Base-by-base conservation (phyloP, 306 rosid species). In the Nissolia schottii region DNA sequence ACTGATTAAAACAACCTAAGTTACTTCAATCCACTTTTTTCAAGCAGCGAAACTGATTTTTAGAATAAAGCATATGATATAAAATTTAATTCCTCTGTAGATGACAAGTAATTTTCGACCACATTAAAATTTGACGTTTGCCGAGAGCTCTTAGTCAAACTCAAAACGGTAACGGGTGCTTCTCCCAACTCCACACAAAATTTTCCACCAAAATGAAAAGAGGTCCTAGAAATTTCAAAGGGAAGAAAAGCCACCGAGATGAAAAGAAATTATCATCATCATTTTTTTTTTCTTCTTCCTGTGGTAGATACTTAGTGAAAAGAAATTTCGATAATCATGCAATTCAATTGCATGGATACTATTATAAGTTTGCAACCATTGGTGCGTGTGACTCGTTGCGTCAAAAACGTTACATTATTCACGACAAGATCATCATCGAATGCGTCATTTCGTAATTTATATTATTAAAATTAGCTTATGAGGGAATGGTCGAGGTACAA, bases 121-220 rank as follows among this genome's bases (percentile, higher is more conserved):
- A 19, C 22, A 38, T 55, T 9, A 55, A 20, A 19, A 41, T 3
- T 75, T 35, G 70, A 70, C 46, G 16, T 18, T n/a, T 38, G 32
- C 38, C 60, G 61, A 29, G 64, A 29, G 64, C 48, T 70, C 35
- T 34, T 6, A 23, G 78, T 76, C 78, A 64, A n/a, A 41, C 60
- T 54, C 43, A 56, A 63, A 68, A 80, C 13, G 65, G 45, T 55
- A 51, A 46, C 74, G 7, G 20, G 20, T 19, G 69, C 11, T 34
- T 62, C 77, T 22, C 41, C 23, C 12, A 63, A 23, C 48, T 20
- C 49, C 73, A 54, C 73, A 37, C n/a, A n/a, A n/a, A 63, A 12
- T 9, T 67, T 58, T 8, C 5, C 50, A 62, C 13, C 0, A 6
- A n/a, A 18, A 61, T 16, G 2, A 38, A 49, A 16, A 5, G 4